Percentiles rank a stretch among this genome's conserved stretches.
Evolutionary conservation across 192 early-diverging fungal species (phyloP).

Genomic region (Backusella morwellensis): DNA sequence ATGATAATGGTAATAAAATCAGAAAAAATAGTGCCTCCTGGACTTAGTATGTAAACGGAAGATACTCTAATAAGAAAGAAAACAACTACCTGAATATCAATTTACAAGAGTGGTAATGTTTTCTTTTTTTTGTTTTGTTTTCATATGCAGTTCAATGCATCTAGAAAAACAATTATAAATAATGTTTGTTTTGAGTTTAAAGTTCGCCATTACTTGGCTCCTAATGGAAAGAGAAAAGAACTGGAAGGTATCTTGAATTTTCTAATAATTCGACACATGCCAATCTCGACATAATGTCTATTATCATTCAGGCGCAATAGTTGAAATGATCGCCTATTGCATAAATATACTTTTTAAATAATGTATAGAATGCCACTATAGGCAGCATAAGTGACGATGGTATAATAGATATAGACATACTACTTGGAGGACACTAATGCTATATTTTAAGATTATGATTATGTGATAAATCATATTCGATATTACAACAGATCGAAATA

Average conservation of each 20-base stretch:
- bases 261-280: too few relatives aligned
- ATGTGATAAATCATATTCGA: background rate
- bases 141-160: background rate
- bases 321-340: background rate
- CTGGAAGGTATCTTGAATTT: too few relatives aligned
- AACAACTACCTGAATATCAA: too few relatives aligned
- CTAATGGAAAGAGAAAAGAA: too few relatives aligned
- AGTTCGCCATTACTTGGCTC: too few relatives aligned
- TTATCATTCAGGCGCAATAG: too few relatives aligned
- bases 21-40: background rate
- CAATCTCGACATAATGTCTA: too few relatives aligned
- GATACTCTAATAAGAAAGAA: background rate
- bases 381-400: background rate
- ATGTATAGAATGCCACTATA: background rate
- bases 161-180: too few relatives aligned
- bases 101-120: background rate
- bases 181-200: too few relatives aligned
- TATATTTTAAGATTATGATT: background rate
- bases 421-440: background rate
- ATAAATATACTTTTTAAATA: too few relatives aligned
- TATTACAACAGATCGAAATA: background rate
- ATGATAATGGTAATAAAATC: background rate
- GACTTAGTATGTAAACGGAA: background rate
- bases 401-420: background rate
- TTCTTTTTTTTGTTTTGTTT: background rate